A percentile compares a stretch with the other conserved stretches of the same genome.
phyloP scores from a whole-genome alignment of 2,329 filamentous ascomycete genomes.

The Gyromitra esculenta region DNA sequence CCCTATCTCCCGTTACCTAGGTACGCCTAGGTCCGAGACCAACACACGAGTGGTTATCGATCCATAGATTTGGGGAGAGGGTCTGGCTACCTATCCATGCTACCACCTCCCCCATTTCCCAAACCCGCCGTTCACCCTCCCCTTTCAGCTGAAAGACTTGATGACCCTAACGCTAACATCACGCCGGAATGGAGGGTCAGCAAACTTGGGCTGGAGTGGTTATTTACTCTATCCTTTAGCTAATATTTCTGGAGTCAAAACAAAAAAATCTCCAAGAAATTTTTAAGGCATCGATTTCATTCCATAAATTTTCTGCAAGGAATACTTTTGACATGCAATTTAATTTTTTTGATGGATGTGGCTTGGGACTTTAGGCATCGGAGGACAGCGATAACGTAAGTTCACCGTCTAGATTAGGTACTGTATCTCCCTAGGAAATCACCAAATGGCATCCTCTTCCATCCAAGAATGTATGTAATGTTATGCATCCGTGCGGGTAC shows the following conservation, averaged over 20 bases:
- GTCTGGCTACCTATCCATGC: slow-evolving; percentile 20
- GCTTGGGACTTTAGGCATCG: background rate
- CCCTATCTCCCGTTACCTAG: slow-evolving; percentile 14
- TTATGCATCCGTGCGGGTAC: slow-evolving; percentile 12
- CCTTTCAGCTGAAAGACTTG: slow-evolving; percentile 33
- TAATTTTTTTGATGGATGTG: background rate
- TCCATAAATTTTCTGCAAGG: background rate
- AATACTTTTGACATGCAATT: background rate
- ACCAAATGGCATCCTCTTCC: background rate
- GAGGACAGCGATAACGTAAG: background rate
- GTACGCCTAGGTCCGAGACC: slow-evolving; percentile 6
- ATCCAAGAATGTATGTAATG: slow-evolving; percentile 11
- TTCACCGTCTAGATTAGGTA: background rate
- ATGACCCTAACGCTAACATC: slow-evolving; percentile 21
- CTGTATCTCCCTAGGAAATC: background rate
- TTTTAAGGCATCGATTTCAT: background rate
- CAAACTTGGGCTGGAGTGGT: slow-evolving; percentile 25
- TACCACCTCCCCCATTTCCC: slow-evolving; percentile 13
- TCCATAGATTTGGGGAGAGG: slow-evolving; percentile 21
- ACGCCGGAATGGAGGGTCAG: slow-evolving; percentile 2
- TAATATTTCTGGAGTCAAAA: slow-evolving; percentile 12
- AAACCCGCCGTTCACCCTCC: background rate
- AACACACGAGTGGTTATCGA: slow-evolving; percentile 27
- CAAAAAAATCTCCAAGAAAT: slow-evolving; percentile 1
- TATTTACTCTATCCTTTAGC: slow-evolving; percentile 25